phyloP scores from a whole-genome alignment of 176 grass and related monocot genomes.

The Carex cristatella region DNA sequence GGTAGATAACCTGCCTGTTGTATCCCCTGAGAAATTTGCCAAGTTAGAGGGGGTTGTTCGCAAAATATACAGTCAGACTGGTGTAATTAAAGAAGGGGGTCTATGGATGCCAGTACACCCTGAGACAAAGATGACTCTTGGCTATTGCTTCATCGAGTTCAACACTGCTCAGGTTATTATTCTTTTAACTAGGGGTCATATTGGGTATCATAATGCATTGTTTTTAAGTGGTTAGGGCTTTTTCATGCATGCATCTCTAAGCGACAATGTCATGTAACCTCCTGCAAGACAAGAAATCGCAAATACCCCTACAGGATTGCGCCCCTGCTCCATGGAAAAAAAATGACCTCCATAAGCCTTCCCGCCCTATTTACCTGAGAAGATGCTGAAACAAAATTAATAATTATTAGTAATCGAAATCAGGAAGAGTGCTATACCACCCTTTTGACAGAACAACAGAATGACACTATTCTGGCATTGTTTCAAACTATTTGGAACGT shows the following conservation, averaged over 20 bases:
- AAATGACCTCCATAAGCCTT: background rate
- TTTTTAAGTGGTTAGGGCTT: background rate
- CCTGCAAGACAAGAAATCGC: background rate
- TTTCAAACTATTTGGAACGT: background rate
- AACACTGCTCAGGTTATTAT: conserved; percentile 64
- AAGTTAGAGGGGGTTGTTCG: conserved; percentile 73
- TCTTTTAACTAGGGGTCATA: background rate
- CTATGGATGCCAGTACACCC: conserved; percentile 80
- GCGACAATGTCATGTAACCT: background rate
- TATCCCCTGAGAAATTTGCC: conserved; percentile 74
- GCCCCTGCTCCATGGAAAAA: background rate
- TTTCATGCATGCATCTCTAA: background rate
- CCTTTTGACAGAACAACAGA: background rate
- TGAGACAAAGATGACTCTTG: conserved; percentile 67
- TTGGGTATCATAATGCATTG: background rate
- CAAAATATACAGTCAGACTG: conserved; percentile 83
- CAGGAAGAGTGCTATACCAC: background rate
- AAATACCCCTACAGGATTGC: background rate
- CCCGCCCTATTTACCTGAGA: too few relatives aligned
- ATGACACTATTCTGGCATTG: background rate
- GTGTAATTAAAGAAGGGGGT: conserved; percentile 66
- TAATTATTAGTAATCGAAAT: too few relatives aligned
- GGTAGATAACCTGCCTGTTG: conserved; percentile 74
- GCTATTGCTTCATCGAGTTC: conserved; percentile 86
- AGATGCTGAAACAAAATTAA: too few relatives aligned